Conservation (phyloP, 1,284 basidiomycete species). For the Bjerkandera adusta region DNA sequence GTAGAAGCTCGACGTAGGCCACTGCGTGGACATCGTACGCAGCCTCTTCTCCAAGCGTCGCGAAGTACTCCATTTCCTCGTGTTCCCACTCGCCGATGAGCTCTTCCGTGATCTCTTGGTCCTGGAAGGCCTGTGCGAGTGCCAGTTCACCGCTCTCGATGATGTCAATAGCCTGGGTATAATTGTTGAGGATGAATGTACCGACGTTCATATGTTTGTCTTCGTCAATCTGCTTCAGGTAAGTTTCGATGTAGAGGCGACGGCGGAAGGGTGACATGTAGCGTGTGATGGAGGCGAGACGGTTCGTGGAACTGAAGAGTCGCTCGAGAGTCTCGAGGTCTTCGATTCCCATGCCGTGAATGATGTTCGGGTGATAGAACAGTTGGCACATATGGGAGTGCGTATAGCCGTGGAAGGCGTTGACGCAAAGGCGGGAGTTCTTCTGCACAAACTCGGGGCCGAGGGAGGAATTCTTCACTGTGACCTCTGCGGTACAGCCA, state of each 20-base stretch:
- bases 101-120: too few relatives aligned
- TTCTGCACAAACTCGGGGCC: constrained; percentile 20
- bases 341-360: constrained; percentile 26
- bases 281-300: constrained; percentile 21
- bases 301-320: constrained; percentile 26
- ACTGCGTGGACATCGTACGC: neutral
- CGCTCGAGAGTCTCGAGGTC: constrained; percentile 30
- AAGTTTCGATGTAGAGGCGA: constrained; percentile 21
- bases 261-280: constrained; percentile 27
- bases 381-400: constrained; percentile 30
- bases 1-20: constrained; percentile 12
- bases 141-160: too few relatives aligned
- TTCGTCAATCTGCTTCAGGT: constrained; percentile 26
- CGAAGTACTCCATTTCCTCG: constrained; percentile 15
- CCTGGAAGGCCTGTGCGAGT: constrained; percentile 11
- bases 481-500: constrained; percentile 31
- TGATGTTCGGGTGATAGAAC: constrained; percentile 22
- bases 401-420: constrained; percentile 24
- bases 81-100: constrained; percentile 11
- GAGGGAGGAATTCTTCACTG: constrained; percentile 24
- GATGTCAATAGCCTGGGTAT: constrained; percentile 23
- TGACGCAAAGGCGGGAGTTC: constrained; percentile 17
- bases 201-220: constrained; percentile 27
- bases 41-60: neutral
- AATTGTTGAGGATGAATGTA: constrained; percentile 26